Evolutionary conservation across 2,329 filamentous ascomycete species (phyloP), one percentile per base, ranked within the genome.

Genomic region (Microthyrium microscopicum): DNA sequence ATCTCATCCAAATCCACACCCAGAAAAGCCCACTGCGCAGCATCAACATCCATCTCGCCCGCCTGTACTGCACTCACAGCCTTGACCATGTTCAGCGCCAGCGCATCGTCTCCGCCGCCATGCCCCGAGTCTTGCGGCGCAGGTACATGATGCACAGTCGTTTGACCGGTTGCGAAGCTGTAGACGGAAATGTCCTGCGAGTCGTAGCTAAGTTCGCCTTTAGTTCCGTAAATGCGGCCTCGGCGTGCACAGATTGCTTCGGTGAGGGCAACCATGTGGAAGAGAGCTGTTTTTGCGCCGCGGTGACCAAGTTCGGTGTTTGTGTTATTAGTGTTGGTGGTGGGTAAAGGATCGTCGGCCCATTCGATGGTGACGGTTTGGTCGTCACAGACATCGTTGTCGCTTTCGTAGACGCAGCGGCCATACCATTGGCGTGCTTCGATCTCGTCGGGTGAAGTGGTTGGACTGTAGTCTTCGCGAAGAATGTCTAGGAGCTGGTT

Each of bases 261-360:
- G 0, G 85, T 92, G 40, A 85, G 81, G 2, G 85, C 84, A 3
- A 87, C 77, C 87, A 95, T 94, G 55, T 94, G 87, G 50, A 95
- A 80, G 2, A 74, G 74, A 1, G 84, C 87, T 12, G 77, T 83
- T 58, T 95, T 95, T 27, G 82, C 71, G 2, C 71, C 71, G 16
- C 72, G 62, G 31, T 55, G 52, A 29, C 44, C 55, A 37, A 29
- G 44, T 7, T 35, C 34, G 12, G 34, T 37, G 22, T 9, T 9
- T 9, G 9, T 13, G 13, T 25, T 25, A 9, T 9, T 25, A 9
- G 9, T 13, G 9, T 25, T 13, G 22, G 22, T 25, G 13, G 22
- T 25, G 5, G 53, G 46, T 3, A 61, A 42, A 1, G 58, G 57
- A 38, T 80, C 74, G 28, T 91, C 81, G 8, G 84, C 77, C 83